These are phyloP conservation scores for Vaccinium darrowii DNA, from an alignment of 148 eudicot species.

Conservation along the genomic window DNA sequence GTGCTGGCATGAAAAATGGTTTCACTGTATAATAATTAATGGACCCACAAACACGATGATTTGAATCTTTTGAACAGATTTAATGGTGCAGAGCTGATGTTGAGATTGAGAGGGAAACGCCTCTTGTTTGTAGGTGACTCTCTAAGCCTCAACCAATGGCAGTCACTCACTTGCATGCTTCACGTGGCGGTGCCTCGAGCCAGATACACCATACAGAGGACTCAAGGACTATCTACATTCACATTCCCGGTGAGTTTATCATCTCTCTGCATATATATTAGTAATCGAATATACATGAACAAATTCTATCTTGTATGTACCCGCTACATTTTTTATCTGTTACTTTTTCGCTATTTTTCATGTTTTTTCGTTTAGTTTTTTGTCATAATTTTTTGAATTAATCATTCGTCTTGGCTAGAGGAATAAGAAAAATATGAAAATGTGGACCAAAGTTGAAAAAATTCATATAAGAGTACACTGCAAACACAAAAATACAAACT, in stretches of 20 bases:
- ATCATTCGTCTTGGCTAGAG: no score
- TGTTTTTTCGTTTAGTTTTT: no score
- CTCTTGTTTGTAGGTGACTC: conserved; percentile 65
- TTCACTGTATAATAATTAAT: neutral
- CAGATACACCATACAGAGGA: conserved; percentile 23
- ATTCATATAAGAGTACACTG: no score
- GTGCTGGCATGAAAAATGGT: neutral
- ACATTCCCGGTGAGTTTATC: conserved; percentile 24
- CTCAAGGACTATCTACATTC: conserved; percentile 34
- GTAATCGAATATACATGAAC: neutral
- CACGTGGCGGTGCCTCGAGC: conserved; percentile 34
- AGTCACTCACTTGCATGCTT: conserved; percentile 54
- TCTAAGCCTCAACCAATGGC: conserved; percentile 56
- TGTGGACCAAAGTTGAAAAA: no score
- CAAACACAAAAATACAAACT: no score
- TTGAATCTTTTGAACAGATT: conserved; percentile 12
- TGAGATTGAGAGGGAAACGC: conserved; percentile 37
- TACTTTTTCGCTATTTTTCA: no score
- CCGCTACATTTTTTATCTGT: no score
- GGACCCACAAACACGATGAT: neutral
- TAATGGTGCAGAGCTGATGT: conserved; percentile 24
- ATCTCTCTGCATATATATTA: neutral
- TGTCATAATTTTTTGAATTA: no score
- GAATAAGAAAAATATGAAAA: no score
- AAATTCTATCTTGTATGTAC: no score